Conservation (phyloP, 202 grass and related monocot species). For the Schoenoplectus tabernaemontani region DNA sequence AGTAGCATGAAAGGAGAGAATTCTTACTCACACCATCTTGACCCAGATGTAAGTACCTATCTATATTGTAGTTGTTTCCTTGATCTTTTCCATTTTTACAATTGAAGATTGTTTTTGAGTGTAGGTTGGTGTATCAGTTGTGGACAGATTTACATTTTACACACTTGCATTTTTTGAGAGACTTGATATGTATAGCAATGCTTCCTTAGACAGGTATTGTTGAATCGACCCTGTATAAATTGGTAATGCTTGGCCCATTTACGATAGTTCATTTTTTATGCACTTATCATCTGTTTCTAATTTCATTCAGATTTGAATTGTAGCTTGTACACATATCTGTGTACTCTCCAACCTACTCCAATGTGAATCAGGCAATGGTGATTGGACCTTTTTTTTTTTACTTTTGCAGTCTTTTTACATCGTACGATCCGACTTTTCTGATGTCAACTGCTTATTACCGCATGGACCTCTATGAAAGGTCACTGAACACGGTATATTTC, state of each 20-base stretch:
- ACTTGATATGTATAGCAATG: conserved; percentile 99
- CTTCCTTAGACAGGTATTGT: conserved; percentile 79
- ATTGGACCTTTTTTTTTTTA: conserved; percentile 9
- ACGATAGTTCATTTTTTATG: neutral
- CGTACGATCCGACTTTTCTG: conserved; percentile 74
- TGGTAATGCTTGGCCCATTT: neutral
- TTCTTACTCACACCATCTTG: conserved; percentile 99
- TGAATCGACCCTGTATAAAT: neutral
- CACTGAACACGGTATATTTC: conserved; percentile 52
- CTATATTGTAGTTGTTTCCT: conserved; percentile 19
- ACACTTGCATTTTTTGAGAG: conserved; percentile 99
- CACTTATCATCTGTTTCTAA: neutral
- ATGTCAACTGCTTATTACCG: conserved; percentile 94
- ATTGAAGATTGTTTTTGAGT: conserved; percentile 15
- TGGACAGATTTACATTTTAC: conserved; percentile 97
- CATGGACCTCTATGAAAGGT: conserved; percentile 75
- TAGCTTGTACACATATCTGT: neutral
- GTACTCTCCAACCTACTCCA: neutral
- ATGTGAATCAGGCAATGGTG: neutral
- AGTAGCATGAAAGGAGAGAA: conserved; percentile 99
- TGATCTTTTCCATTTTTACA: conserved; percentile 7
- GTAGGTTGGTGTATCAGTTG: conserved; percentile 97
- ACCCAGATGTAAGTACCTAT: conserved; percentile 72
- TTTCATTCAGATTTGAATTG: neutral
- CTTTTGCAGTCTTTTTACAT: conserved; percentile 81